phyloP scores from a whole-genome alignment of 2,329 filamentous ascomycete genomes.

The Trichoderma endophyticum region DNA sequence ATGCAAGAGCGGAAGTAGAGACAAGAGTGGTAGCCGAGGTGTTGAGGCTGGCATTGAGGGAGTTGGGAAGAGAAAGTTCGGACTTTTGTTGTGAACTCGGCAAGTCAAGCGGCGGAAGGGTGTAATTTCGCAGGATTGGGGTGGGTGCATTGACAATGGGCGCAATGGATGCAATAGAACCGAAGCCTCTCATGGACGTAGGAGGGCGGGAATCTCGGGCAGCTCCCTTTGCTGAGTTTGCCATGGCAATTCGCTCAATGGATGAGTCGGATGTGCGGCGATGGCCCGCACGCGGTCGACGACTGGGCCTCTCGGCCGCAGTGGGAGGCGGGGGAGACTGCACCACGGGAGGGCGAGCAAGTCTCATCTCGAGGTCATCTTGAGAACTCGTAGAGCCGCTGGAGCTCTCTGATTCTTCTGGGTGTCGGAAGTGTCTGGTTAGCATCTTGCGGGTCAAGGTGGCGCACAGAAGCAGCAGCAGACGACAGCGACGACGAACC shows the following conservation, averaged over 20 bases:
- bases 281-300: constrained; percentile 29
- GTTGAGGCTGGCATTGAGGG: constrained; percentile 19
- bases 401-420: constrained; percentile 32
- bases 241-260: constrained; percentile 22
- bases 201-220: constrained; percentile 30
- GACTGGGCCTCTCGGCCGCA: constrained; percentile 17
- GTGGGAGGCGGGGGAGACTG: background rate
- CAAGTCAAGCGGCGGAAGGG: background rate
- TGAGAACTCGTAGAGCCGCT: constrained; percentile 38
- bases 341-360: constrained; percentile 21
- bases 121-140: background rate
- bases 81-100: constrained; percentile 23
- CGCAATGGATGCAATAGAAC: constrained; percentile 26
- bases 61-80: constrained; percentile 24
- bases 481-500: constrained; percentile 25
- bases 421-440: constrained; percentile 3
- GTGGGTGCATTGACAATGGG: constrained; percentile 6
- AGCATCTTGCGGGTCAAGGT: constrained; percentile 10
- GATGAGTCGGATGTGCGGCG: constrained; percentile 31
- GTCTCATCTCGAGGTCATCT: constrained; percentile 41
- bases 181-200: constrained; percentile 32
- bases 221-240: constrained; percentile 20
- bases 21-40: constrained; percentile 16
- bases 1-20: constrained; percentile 3
- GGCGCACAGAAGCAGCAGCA: background rate